A percentile compares a stretch with the other conserved stretches of the same genome.
Evolutionary conservation across 345 rosid species (phyloP).

Genomic region (Eucalyptus globulus): DNA sequence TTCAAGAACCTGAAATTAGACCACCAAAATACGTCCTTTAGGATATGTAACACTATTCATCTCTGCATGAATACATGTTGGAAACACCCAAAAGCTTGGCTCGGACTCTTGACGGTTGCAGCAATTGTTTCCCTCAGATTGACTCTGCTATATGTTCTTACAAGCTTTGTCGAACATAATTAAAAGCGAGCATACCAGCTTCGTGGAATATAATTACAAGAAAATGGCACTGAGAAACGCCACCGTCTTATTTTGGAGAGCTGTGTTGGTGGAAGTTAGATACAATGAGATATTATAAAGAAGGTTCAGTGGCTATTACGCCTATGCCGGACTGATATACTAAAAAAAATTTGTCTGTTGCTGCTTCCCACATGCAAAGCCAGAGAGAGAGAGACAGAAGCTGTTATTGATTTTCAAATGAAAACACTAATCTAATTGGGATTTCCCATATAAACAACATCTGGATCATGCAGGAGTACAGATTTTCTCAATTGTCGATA

Average conservation of each 20-base stretch:
- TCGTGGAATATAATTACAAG: not conserved
- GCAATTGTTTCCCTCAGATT: not conserved
- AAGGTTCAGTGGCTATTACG: not conserved
- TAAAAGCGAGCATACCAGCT: not conserved
- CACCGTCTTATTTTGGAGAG: not conserved
- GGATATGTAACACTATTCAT: not conserved
- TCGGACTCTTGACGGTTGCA: not conserved
- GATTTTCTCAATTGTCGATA: not conserved
- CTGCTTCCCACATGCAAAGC: conserved; percentile 21
- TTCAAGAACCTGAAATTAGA: not conserved
- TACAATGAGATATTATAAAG: not conserved
- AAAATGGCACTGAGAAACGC: not conserved
- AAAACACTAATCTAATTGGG: not conserved
- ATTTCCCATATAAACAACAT: not conserved
- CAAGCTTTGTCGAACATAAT: not conserved
- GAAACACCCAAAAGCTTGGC: not conserved
- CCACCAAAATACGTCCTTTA: not conserved
- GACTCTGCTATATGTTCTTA: not conserved
- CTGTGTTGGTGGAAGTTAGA: not conserved
- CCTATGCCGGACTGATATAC: not conserved
- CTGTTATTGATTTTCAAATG: not conserved
- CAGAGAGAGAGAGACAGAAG: not conserved
- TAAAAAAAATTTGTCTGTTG: not conserved
- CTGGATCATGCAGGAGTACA: not conserved
- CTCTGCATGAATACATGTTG: not conserved